phyloP scores from a whole-genome alignment of 2,329 filamentous ascomycete species.

The Polytolypa hystricis region DNA sequence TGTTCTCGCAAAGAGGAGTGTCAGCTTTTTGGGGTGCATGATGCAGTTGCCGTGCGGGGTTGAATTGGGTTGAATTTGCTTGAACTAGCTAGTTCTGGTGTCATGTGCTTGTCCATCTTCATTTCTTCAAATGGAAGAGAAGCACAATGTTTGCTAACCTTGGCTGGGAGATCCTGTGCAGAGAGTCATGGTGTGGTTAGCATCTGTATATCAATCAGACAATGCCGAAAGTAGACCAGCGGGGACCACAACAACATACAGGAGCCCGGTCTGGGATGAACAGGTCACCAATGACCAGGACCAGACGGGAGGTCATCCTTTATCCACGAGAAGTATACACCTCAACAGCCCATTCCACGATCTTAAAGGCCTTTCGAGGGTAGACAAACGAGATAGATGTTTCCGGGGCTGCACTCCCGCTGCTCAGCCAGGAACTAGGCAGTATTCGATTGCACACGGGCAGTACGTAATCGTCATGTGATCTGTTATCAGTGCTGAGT shows the following conservation, averaged over 20 bases:
- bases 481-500: too few species aligned
- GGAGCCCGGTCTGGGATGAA: slow-evolving; percentile 88
- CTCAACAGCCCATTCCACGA: slow-evolving; percentile 5
- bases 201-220: background rate
- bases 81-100: too few species aligned
- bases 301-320: slow-evolving; percentile 71
- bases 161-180: slow-evolving; percentile 64
- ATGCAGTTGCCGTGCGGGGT: background rate
- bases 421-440: too few species aligned
- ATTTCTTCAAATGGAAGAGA: too few species aligned
- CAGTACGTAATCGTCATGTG: too few species aligned
- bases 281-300: slow-evolving; percentile 84
- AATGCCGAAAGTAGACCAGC: slow-evolving; percentile 6
- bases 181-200: slow-evolving; percentile 8
- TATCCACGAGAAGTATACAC: too few species aligned
- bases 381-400: too few species aligned
- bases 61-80: background rate
- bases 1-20: slow-evolving; percentile 24
- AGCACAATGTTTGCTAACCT: too few species aligned
- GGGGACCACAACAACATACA: slow-evolving; percentile 34
- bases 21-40: background rate
- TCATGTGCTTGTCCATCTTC: too few species aligned
- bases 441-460: too few species aligned
- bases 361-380: too few species aligned
- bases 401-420: too few species aligned